Percentiles rank a stretch among this genome's conserved stretches.
Conservation (phyloP, 2,329 filamentous ascomycete genomes). For the Xylaria multiplex region DNA sequence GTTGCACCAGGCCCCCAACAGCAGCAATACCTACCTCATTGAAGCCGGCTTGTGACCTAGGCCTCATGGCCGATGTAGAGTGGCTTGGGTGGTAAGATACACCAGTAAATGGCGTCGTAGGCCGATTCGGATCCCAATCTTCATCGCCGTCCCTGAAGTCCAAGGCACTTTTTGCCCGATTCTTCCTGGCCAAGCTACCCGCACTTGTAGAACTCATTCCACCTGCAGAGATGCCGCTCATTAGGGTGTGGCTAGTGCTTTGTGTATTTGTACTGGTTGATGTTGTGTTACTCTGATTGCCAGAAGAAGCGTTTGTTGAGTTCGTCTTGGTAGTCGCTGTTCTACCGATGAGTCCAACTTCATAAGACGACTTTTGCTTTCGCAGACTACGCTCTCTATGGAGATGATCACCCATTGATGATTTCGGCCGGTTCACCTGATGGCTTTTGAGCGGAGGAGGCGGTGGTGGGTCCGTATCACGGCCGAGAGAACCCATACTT, state of each 20-base stretch:
- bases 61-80: slow-evolving; percentile 65
- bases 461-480: slow-evolving; percentile 43
- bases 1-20: slow-evolving; percentile 80
- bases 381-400: slow-evolving; percentile 61
- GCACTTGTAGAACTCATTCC: slow-evolving; percentile 95
- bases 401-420: slow-evolving; percentile 61
- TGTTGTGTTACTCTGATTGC: slow-evolving; percentile 73
- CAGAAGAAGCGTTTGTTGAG: slow-evolving; percentile 79
- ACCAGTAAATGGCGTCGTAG: slow-evolving; percentile 75
- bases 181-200: slow-evolving; percentile 86
- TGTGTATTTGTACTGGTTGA: slow-evolving; percentile 75
- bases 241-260: slow-evolving; percentile 84
- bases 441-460: slow-evolving; percentile 59
- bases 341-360: slow-evolving; percentile 77
- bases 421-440: slow-evolving; percentile 65
- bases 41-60: slow-evolving; percentile 74
- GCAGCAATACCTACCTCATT: slow-evolving; percentile 73
- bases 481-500: slow-evolving; percentile 54
- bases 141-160: slow-evolving; percentile 64
- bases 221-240: slow-evolving; percentile 92
- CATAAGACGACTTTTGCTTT: slow-evolving; percentile 80
- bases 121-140: slow-evolving; percentile 62
- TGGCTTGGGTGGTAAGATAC: slow-evolving; percentile 94
- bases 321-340: slow-evolving; percentile 91
- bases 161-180: slow-evolving; percentile 73